These are phyloP conservation scores for Aphanomyces astaci DNA, from an alignment of 352 stramenopile genomes.

Conservation along the genomic window DNA sequence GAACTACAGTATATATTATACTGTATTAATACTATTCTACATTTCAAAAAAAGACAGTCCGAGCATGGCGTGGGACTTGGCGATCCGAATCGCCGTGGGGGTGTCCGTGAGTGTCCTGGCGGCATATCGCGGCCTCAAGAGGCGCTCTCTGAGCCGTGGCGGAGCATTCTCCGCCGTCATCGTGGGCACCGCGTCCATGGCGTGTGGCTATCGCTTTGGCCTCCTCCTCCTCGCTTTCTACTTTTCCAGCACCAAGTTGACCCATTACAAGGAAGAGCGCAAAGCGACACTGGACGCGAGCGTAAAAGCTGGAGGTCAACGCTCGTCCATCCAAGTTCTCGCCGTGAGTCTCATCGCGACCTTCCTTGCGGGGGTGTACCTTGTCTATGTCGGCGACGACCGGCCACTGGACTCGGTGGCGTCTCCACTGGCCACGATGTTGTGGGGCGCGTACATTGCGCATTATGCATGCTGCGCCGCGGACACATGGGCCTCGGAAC, in stretches of 20 bases:
- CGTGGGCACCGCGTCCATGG: slow-evolving; percentile 60
- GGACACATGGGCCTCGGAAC: slow-evolving; percentile 93
- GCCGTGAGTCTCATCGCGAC: slow-evolving; percentile 63
- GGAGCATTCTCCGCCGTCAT: slow-evolving; percentile 54
- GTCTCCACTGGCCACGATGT: slow-evolving; percentile 33
- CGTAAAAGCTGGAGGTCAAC: slow-evolving; percentile 74
- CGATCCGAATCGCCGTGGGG: background rate
- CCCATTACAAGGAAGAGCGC: slow-evolving; percentile 47
- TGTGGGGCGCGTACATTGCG: slow-evolving; percentile 76
- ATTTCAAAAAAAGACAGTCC: background rate
- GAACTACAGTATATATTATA: background rate
- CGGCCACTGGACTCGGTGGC: slow-evolving; percentile 33
- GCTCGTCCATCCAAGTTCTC: slow-evolving; percentile 67
- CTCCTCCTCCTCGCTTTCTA: slow-evolving; percentile 78
- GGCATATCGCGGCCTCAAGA: slow-evolving; percentile 43
- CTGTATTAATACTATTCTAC: background rate
- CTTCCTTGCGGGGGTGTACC: slow-evolving; percentile 49
- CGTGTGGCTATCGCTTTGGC: slow-evolving; percentile 56
- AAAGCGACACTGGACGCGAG: slow-evolving; percentile 63
- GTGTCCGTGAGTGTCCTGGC: background rate
- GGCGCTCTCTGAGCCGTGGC: slow-evolving; percentile 50
- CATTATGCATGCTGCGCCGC: slow-evolving; percentile 91
- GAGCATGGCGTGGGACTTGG: background rate
- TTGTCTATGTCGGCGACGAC: slow-evolving; percentile 32
- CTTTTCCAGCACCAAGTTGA: slow-evolving; percentile 79